Evolutionary conservation across 179 eudicot genomes (phyloP).

Genomic region (Sideroxylon spinosum): DNA sequence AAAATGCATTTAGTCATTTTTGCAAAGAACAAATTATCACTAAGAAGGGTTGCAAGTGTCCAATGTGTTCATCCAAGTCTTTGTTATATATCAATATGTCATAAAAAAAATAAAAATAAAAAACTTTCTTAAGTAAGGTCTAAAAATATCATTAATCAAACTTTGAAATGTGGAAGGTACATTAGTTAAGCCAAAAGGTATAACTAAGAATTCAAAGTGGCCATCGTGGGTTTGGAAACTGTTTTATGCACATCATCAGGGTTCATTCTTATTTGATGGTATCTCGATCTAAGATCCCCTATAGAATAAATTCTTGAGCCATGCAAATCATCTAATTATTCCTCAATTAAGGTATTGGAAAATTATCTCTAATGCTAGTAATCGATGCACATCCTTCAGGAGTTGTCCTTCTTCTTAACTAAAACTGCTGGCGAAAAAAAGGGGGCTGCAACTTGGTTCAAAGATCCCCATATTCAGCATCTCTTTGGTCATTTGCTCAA

Average conservation of each 20-base stretch:
- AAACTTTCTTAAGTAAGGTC: not conserved
- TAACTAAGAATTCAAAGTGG: not conserved
- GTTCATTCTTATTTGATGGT: not conserved
- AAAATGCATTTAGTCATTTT: not conserved
- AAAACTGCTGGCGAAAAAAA: not conserved
- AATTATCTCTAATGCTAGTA: not conserved
- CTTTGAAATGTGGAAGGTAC: constrained; percentile 7
- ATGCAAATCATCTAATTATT: not conserved
- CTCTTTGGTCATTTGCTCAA: not conserved
- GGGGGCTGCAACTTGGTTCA: not conserved
- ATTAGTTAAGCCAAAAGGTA: not conserved
- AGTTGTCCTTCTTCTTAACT: not conserved
- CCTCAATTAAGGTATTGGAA: constrained; percentile 8
- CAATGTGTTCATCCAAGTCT: not conserved
- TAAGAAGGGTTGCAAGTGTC: not conserved
- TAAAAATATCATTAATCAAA: constrained; percentile 12
- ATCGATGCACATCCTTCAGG: not conserved
- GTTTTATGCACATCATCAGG: not conserved
- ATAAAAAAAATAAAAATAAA: not conserved
- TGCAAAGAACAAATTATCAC: not conserved
- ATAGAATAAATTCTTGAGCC: not conserved
- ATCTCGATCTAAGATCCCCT: not conserved
- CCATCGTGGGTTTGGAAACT: not conserved
- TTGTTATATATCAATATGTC: constrained; percentile 7
- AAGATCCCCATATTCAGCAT: not conserved